Conservation (phyloP, 768 basidiomycete species). For the Pleurotus pulmonarius region DNA sequence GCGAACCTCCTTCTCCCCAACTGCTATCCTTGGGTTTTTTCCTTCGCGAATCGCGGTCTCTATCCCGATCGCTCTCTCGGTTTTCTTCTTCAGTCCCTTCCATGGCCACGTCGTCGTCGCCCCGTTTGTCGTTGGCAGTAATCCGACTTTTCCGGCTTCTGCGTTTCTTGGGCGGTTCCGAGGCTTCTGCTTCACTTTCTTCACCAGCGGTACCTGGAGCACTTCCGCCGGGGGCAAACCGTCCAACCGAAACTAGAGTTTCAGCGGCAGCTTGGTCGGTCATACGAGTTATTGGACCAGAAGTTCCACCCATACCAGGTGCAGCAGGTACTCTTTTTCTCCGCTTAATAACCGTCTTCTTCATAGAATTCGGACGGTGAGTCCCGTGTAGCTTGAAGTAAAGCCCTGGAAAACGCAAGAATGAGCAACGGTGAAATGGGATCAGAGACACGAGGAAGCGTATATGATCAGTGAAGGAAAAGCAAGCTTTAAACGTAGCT, state of each 20-base stretch:
- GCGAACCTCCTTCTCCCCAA: constrained; percentile 6
- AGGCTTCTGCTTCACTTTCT: constrained; percentile 39
- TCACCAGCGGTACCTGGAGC: constrained; percentile 26
- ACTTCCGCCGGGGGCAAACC: constrained; percentile 35
- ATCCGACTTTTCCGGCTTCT: constrained; percentile 38
- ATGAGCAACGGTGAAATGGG: constrained; percentile 11
- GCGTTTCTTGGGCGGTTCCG: constrained; percentile 55
- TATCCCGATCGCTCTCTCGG: constrained; percentile 18
- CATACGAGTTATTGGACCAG: constrained; percentile 35
- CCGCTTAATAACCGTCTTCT: constrained; percentile 98
- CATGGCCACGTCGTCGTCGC: constrained; percentile 49
- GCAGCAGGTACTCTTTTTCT: constrained; percentile 97
- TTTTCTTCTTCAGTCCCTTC: constrained; percentile 32
- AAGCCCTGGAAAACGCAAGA: constrained; percentile 55
- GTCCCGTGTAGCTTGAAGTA: constrained; percentile 99
- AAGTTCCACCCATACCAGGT: constrained; percentile 34
- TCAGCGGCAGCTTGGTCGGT: constrained; percentile 89
- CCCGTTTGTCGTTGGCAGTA: constrained; percentile 11
- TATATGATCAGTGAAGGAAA: constrained; percentile 4
- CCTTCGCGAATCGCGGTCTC: constrained; percentile 5
- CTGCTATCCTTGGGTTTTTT: constrained; percentile 4
- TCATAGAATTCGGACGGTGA: constrained; percentile 97
- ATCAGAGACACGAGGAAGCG: background rate
- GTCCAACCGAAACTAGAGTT: constrained; percentile 80
- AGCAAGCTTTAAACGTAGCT: constrained; percentile 4